Base-by-base conservation (phyloP, 2,329 filamentous ascomycete species). In the Coniochaeta ligniaria region DNA sequence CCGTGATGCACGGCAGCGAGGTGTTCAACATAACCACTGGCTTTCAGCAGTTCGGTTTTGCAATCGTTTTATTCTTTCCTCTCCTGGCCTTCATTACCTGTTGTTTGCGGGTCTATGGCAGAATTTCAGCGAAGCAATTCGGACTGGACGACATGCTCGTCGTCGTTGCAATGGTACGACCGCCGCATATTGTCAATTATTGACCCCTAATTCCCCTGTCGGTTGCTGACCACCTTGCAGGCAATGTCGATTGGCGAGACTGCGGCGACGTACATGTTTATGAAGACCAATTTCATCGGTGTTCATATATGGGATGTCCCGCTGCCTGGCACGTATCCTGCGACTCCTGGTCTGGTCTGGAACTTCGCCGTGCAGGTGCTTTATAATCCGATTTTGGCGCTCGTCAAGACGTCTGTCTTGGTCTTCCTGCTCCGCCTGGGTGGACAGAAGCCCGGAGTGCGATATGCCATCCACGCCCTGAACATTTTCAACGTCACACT, bases 311-410 rank as follows among this genome's bases (percentile, higher is more conserved):
- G 16, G 22, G 65, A 66, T 17, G 61, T 68, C 16, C 66, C 66
- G 0, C 9, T 45, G 24, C 62, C 63, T 50, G 58, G 62, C 24
- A 38, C 54, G 14, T 57, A 57, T 24, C n/a, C 20, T 16, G 61
- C 64, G 57, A 57, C 35, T 22, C 60, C 63, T 9, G 65, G 64
- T 35, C 50, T 62, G 0, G 64, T 66, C 52, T 67, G 63, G 70
- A 73, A 72, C 64, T 78, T 73, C 47, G 64, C 73, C 20, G 72
- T 73, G 38, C 73, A 78, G 50, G 66, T 78, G 9, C 66, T 77
- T 2, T 80, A 80, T 68, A 80, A 78, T 58, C 77, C 78, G 0
- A 75, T 79, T 52, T 65, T 80, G 2, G 75, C 76, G 4, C 69
- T 80, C 11, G 73, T 79, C 60, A 80, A 80, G 65, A 71, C 73